Percentiles rank a stretch among this genome's conserved stretches.
These are phyloP conservation scores for Boletus rubroflammeus DNA, from an alignment of 768 basidiomycete species.

Conservation along the genomic window DNA sequence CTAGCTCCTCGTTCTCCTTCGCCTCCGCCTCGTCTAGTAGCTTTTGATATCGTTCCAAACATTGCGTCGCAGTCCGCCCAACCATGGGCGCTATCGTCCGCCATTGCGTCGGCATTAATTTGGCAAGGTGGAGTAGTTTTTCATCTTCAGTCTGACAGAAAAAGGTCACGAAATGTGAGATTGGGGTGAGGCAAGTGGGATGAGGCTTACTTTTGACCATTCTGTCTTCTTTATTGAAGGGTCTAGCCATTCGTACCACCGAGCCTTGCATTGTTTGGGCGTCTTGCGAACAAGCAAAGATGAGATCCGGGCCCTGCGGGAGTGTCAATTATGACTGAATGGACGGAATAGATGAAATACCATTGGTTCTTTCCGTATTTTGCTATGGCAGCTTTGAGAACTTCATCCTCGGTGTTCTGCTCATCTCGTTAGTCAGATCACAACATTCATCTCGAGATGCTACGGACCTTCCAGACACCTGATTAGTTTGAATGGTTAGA, in stretches of 20 bases:
- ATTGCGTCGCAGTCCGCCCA: slow-evolving; percentile 95
- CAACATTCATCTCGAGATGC: not conserved
- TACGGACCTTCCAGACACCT: slow-evolving; percentile 80
- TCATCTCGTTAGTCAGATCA: slow-evolving; percentile 8
- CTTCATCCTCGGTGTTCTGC: slow-evolving; percentile 96
- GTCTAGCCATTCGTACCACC: slow-evolving; percentile 99
- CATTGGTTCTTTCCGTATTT: slow-evolving; percentile 98
- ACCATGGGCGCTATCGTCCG: slow-evolving; percentile 98
- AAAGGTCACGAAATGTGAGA: not conserved
- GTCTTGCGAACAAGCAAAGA: slow-evolving; percentile 97
- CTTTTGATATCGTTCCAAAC: slow-evolving; percentile 97
- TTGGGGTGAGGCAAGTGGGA: not conserved
- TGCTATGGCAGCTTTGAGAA: slow-evolving; percentile 97
- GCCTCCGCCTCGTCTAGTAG: slow-evolving; percentile 95
- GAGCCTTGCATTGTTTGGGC: slow-evolving; percentile 98
- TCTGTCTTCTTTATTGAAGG: slow-evolving; percentile 99
- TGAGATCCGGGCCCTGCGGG: slow-evolving; percentile 88
- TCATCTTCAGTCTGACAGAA: slow-evolving; percentile 85
- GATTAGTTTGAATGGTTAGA: slow-evolving; percentile 1
- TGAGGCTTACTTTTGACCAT: slow-evolving; percentile 83
- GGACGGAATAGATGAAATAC: slow-evolving; percentile 32
- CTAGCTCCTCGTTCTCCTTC: slow-evolving; percentile 93
- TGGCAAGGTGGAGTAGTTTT: slow-evolving; percentile 95
- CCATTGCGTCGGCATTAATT: slow-evolving; percentile 99
- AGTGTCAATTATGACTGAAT: not conserved